Conservation (phyloP, 805 yeast species). For the Candida montana region DNA sequence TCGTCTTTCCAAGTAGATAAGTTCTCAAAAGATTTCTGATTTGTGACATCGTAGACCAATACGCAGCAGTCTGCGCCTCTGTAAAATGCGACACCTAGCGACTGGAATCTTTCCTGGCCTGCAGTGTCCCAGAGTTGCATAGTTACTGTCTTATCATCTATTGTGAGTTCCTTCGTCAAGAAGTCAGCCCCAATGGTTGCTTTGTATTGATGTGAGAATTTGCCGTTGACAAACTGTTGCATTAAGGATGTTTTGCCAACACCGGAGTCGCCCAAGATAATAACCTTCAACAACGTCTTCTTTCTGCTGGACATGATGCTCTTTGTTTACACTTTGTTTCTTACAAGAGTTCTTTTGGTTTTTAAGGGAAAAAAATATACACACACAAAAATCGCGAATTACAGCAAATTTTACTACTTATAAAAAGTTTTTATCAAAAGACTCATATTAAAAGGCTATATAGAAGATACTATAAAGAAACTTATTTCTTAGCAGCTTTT, state of each 20-base stretch:
- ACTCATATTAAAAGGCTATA: neutral
- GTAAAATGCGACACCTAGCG: constrained; percentile 93
- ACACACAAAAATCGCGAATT: too few relatives aligned
- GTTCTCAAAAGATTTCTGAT: constrained; percentile 87
- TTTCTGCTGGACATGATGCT: constrained; percentile 40
- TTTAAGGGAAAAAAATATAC: too few relatives aligned
- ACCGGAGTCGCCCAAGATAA: constrained; percentile 94
- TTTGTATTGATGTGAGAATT: constrained; percentile 91
- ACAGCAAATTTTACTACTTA: constrained; percentile 1
- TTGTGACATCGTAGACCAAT: constrained; percentile 91
- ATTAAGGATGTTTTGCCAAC: constrained; percentile 95
- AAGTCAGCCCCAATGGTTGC: constrained; percentile 98
- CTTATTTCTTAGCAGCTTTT: constrained; percentile 27
- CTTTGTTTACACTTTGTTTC: neutral
- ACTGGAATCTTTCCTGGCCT: constrained; percentile 96
- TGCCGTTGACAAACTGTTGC: constrained; percentile 95
- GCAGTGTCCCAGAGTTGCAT: constrained; percentile 97
- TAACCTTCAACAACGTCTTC: constrained; percentile 77
- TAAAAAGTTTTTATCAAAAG: neutral
- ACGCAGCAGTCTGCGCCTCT: constrained; percentile 99
- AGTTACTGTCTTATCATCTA: constrained; percentile 60
- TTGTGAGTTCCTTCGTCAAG: constrained; percentile 79
- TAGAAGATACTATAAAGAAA: neutral
- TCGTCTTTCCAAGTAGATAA: constrained; percentile 93
- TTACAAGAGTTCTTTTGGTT: too few relatives aligned